These are phyloP conservation scores for Luffa aegyptiaca DNA, from an alignment of 306 rosid species.

Conservation along the genomic window DNA sequence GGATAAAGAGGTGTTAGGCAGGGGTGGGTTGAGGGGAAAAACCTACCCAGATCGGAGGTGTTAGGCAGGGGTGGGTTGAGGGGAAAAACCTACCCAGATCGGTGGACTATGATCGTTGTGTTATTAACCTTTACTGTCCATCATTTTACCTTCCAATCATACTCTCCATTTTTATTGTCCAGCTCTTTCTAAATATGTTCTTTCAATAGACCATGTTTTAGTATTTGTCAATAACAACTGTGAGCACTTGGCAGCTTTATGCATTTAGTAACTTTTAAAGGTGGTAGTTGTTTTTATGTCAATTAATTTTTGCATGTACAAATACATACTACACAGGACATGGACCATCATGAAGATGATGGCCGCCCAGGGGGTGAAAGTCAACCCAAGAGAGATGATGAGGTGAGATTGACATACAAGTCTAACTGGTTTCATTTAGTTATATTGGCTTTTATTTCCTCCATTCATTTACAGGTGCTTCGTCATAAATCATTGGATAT, in stretches of 20 bases:
- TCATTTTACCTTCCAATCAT: not conserved
- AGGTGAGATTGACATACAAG: slow-evolving; percentile 37
- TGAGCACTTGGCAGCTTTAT: not conserved
- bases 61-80: not conserved
- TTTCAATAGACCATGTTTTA: not conserved
- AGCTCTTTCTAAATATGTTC: not conserved
- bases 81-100: not conserved
- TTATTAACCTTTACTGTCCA: not conserved
- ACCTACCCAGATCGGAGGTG: not conserved
- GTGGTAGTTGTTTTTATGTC: not conserved
- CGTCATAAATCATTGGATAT: not conserved
- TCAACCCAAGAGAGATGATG: slow-evolving; percentile 74
- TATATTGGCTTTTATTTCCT: not conserved
- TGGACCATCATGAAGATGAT: slow-evolving; percentile 76
- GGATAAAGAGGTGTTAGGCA: not conserved
- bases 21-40: not conserved
- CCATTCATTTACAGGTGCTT: not conserved
- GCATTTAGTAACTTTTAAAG: not conserved
- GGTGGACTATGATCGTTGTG: not conserved
- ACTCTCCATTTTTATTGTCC: not conserved
- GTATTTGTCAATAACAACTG: not conserved
- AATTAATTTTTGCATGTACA: not conserved
- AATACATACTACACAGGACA: slow-evolving; percentile 4
- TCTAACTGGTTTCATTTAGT: not conserved
- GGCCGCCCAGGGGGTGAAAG: slow-evolving; percentile 37